Conservation (phyloP, 1,284 basidiomycete species). For the Irpex lacteus region DNA sequence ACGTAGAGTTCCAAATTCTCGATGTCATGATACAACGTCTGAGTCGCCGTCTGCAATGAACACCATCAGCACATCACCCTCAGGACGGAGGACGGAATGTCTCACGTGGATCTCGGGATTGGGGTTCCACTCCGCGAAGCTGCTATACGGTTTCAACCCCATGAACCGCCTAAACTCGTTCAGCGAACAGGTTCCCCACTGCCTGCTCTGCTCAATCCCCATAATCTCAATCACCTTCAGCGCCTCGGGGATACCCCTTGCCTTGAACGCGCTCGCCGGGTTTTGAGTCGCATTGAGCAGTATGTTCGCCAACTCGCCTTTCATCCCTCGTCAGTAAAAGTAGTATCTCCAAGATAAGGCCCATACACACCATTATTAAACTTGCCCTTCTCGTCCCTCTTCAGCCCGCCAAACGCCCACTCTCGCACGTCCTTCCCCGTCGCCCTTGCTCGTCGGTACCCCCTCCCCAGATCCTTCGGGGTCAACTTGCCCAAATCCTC, state of each 20-base stretch:
- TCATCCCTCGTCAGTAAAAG: no score
- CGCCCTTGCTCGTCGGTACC: neutral
- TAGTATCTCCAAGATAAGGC: no score
- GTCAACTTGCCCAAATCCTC: constrained; percentile 6
- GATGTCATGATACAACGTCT: constrained; percentile 68
- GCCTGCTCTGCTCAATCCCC: constrained; percentile 65
- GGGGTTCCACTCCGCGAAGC: constrained; percentile 78
- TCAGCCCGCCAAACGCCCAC: constrained; percentile 11
- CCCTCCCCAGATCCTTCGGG: neutral
- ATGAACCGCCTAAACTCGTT: constrained; percentile 66
- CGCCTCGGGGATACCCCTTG: constrained; percentile 66
- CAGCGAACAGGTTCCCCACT: constrained; percentile 71
- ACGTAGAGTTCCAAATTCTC: constrained; percentile 71
- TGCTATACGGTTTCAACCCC: constrained; percentile 40
- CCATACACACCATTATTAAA: constrained; percentile 15
- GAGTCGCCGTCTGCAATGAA: constrained; percentile 52
- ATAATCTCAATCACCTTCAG: constrained; percentile 73
- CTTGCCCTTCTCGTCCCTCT: constrained; percentile 5
- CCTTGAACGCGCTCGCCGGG: constrained; percentile 69
- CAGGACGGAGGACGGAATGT: neutral
- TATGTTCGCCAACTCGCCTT: constrained; percentile 30
- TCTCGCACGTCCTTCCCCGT: constrained; percentile 11
- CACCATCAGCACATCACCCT: neutral
- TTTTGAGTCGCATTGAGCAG: constrained; percentile 65
- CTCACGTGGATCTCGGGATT: constrained; percentile 60